Evolutionary conservation across 345 rosid genomes (phyloP), one percentile per base, ranked within the genome.

Genomic region (Hirschfeldia incana): DNA sequence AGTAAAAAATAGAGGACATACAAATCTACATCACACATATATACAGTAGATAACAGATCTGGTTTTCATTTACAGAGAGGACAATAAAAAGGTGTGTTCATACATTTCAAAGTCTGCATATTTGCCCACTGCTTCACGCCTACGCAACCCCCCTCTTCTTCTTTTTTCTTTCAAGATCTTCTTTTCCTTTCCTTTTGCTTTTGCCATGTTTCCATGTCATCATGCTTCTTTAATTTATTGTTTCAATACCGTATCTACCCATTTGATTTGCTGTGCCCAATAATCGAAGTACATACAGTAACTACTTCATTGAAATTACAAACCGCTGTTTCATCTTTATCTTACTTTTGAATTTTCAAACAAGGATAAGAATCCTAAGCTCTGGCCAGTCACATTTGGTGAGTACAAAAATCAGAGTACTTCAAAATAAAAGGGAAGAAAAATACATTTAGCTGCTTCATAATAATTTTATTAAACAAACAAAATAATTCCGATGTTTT

Each of bases 41-140:
- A 67, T 17, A 26, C 67, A 42, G 61, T 30, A 75, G 34, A 46
- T 61, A 62, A 70, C 27, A 70, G 28, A 63, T 65, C 4, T 30
- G 13, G 59, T 4, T 58, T 42, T 42, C 26, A 59, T 5, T 11
- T 12, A 60, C 5, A 30, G 33, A 21, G 16, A 65, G 42, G 26
- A 51, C 37, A 65, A 32, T 17, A 10, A 51, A 74, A 80, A 55
- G 46, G 62, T 68, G 55, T 37, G 27, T 65, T 65, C 28, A 34
- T 39, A 46, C 58, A 63, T 69, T 74, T 74, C 60, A 69, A 80
- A 74, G 62, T 74, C 67, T 80, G 61, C 59, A 63, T 29, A 15
- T 16, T 80, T 69, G 66, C 71, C 71, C 83, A 80, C 76, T 80
- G 67, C 79, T 74, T 80, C 83, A 80, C 83, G 83, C 83, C 67